Evolutionary conservation across 495 filamentous ascomycete species (phyloP), one percentile per base, ranked within the genome.

Genomic region (Echria macrotheca): DNA sequence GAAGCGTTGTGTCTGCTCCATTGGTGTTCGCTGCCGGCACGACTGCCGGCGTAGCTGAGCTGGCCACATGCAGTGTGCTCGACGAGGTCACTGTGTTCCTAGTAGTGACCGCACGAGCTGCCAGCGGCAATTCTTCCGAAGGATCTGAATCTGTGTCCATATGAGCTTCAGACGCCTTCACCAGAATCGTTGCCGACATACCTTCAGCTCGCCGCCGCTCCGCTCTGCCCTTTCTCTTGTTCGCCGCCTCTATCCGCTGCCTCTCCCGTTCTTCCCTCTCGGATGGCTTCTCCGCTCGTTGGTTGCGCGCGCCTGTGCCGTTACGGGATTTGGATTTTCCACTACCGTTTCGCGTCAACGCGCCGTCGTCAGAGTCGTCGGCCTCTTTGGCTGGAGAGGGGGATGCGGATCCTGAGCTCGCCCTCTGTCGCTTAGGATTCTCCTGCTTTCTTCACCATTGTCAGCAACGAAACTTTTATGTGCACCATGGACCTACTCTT

Each of bases 141-240:
- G 76, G 74, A 57, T 84, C 80, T 41, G 78, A 80, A 55, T 82
- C 79, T 81, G 56, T 42, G 37, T 48, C 49, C 40, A 38, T 19
- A 61, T 66, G 49, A 70, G 66, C 53, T 56, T 56, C 56, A 54
- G 54, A 60, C 46, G 54, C 47, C 31, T 45, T 56, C 36, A 52
- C 31, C 29, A 58, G 23, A 50, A 47, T 54, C 25, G 47, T 52
- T 36, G 46, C 43, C 42, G 44, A 58, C 75, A 61, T 71, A 94
- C 89, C 88, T 55, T 93, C 89, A 52, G 74, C 82, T 67, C 84
- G 78, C 40, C 86, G 77, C 49, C 82, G 74, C 45, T 87, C 88
- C 19, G 82, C 75, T 36, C 86, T 77, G 19, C 79, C 84, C 67
- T 91, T 91, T 42, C 88, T 73, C 56, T 86, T 84, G 49, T 76